Base-by-base conservation (phyloP, 306 rosid genomes). In the Cucumis cinereus region DNA sequence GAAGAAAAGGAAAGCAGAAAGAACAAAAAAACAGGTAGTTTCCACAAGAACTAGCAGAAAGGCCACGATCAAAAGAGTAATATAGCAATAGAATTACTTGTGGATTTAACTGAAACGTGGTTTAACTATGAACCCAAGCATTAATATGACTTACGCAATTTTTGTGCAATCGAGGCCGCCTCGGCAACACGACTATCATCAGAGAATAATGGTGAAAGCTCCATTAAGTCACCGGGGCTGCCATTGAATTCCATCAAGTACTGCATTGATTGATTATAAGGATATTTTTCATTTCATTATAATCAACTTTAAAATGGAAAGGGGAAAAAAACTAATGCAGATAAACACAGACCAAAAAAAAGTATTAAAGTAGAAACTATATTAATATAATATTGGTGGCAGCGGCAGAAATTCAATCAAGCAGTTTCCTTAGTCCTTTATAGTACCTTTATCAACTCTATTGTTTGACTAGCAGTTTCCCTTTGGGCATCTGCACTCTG, bases 401-500 rank as follows among this genome's bases (percentile, higher is more conserved):
- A 63, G 67, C 68, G 17, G 49, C 38, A 73, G 41, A 77, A 61
- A 68, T 54, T 73, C 72, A 78, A 84, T 80, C 69, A 72, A 12
- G 52, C 52, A 45, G 17, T 45, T 45, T 45, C 52, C 16, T 45
- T 45, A 13, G 16, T 13, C 52, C 52, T 45, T 50, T 50, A 23
- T 61, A 77, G 72, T 82, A 95, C 99, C 90, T 95, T 95, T 77
- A 95, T 95, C 70, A 95, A 87, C 83, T 95, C 99, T 77, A 92
- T 95, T 12, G 99, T 90, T 81, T 95, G 98, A 88, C 98, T 88
- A 80, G 99, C 99, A 79, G 99, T 95, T 82, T 95, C 97, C 77
- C 97, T 87, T 88, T 95, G 97, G 82, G 97, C 87, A 81, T 95
- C 99, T 80, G 99, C 99, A 87, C 98, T 95, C 99, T 95, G 96